Base-by-base conservation (phyloP, 805 yeast genomes). In the Grigorovia humatica region DNA sequence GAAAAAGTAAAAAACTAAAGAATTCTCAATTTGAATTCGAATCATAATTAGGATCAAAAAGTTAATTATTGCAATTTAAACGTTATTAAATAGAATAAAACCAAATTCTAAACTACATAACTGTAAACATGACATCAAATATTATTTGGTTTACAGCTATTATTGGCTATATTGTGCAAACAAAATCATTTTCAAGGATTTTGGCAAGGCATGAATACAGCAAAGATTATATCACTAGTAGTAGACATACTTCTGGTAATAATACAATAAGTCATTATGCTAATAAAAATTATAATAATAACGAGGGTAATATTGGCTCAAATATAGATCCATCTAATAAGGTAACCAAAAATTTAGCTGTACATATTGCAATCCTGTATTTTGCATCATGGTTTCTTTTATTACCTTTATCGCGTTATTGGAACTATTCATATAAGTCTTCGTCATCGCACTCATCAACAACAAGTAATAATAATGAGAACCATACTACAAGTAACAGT, bases 91-190 rank as follows among this genome's bases (percentile, higher is more conserved):
- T 23, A 23, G 27, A 23, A 23, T 23, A 3, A 32, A 13, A 11
- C 11, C 5, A 32, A 9, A 32, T 32, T 32, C 15, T 32, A 32
- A 11, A 32, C 15, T 32, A 32, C 3, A 32, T 32, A 17, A 8
- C 15, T 38, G 12, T 38, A 4, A 29, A 17, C 43, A 53, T 56
- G 56, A 45, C 53, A 18, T 43, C 51, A 19, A 55, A 48, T 29
- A 35, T 51, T 4, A 51, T 54, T 17, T 65, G 69, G 69, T 48
- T 63, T 17, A 51, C 55, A 11, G 59, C 59, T 1, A 60, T 64
- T 11, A 50, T 57, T 35, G 57, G 63, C 35, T 65, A 65, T 47
- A 63, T 63, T 17, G 50, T 64, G 4, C 68, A 65, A 50, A 65
- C 67, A 2, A 60, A 56, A 47, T 55, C 59, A 29, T 51, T 65